Evolutionary conservation across 352 stramenopile genomes (phyloP), one percentile per base, ranked within the genome.

Genomic region (Pythium brachiatum): DNA sequence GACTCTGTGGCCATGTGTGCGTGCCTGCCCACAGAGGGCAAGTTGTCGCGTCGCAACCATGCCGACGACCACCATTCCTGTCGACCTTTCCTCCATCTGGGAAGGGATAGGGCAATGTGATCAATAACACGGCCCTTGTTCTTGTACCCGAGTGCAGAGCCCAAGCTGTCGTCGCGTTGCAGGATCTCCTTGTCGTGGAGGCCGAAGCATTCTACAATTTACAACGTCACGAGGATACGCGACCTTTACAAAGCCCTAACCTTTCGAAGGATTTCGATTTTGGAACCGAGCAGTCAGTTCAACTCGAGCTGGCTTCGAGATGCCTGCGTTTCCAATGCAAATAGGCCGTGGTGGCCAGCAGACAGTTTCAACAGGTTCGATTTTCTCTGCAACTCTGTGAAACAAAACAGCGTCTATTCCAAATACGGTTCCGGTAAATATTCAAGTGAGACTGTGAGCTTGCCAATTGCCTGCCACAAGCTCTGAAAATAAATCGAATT

Each of bases 41-140:
- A 60, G 60, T 66, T 61, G 60, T 66, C 60, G 57, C 50, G 44
- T 66, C 60, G 60, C 60, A 55, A 29, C 56, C n/a, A 50, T 41
- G 53, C 43, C 32, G 27, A 58, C 27, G 59, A 65, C 59, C 38
- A 18, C 27, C 52, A 66, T 53, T 66, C 60, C 53, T 29, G 43
- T 55, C 39, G 60, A 53, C 60, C 52, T 43, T 41, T 60, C 41
- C 46, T 18, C 60, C 60, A 66, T 60, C 60, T 66, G 60, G 53
- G 20, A 53, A 61, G 60, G 60, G 60, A 0, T 66, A 60, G 60
- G 60, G 39, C 6, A 20, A 25, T 25, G 20, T 47, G 39, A 25
- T 47, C 16, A 47, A 47, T 47, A 58, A 38, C 26, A 12, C 46
- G 38, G 47, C 36, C 56, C 27, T 36, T 48, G 34, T 29, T 16